phyloP scores from a whole-genome alignment of 805 yeast species.

The Candida oleophila region DNA sequence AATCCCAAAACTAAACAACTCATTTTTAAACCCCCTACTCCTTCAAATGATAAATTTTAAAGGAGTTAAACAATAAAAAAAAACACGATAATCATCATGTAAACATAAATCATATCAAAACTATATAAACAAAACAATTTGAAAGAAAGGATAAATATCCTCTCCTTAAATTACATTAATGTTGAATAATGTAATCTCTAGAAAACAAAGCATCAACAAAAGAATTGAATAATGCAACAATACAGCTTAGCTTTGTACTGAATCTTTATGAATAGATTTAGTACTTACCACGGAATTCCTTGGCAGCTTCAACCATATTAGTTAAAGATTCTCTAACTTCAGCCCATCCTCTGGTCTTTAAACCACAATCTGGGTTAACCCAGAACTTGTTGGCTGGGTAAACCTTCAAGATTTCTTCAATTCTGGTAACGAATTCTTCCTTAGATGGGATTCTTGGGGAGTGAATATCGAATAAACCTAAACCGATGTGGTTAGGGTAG shows the following conservation, averaged over 20 bases:
- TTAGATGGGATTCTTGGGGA: constrained; percentile 99
- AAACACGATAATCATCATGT: constrained; percentile 14
- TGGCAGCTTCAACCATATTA: constrained; percentile 99
- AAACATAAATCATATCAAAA: constrained; percentile 11
- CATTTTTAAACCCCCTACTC: constrained; percentile 32
- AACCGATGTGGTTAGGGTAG: constrained; percentile 99
- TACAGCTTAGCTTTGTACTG: no score
- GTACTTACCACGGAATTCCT: constrained; percentile 65
- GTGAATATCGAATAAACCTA: constrained; percentile 98
- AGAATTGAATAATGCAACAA: constrained; percentile 41
- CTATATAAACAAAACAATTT: constrained; percentile 19
- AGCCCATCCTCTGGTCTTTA: constrained; percentile 99
- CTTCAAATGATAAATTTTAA: neutral
- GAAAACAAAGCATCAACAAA: constrained; percentile 38
- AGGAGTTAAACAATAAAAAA: constrained; percentile 12
- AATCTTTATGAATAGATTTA: constrained; percentile 15
- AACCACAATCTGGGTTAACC: constrained; percentile 99
- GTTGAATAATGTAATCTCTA: constrained; percentile 46
- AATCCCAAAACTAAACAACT: constrained; percentile 35
- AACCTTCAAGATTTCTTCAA: constrained; percentile 90
- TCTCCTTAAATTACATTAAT: constrained; percentile 38
- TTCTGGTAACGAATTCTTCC: constrained; percentile 93
- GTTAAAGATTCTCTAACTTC: constrained; percentile 94
- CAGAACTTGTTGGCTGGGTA: constrained; percentile 98
- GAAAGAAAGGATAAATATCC: constrained; percentile 11